These are phyloP conservation scores for Rhizophagus sp. DNA, from an alignment of 192 early-diverging fungal species.

Conservation along the genomic window DNA sequence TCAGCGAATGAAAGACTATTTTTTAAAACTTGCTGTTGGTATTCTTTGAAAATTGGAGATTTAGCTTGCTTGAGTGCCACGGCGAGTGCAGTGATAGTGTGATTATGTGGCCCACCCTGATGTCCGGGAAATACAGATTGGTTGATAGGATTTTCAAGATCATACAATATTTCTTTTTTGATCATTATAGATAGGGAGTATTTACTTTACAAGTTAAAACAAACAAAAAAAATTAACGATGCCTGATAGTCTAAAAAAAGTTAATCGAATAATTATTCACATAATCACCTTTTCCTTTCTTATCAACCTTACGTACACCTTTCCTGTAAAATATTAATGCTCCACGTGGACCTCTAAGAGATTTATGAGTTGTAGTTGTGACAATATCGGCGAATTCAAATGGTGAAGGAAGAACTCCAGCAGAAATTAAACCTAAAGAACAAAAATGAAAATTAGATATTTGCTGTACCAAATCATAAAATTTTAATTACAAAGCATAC, in stretches of 20 bases:
- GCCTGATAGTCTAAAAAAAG: not conserved
- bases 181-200: not conserved
- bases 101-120: conserved; percentile 99
- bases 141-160: conserved; percentile 95
- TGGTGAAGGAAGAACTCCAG: conserved; percentile 82
- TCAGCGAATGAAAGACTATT: conserved; percentile 91
- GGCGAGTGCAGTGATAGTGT: conserved; percentile 94
- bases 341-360: conserved; percentile 95
- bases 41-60: conserved; percentile 81
- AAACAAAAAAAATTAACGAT: conserved; percentile 7
- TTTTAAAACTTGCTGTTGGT: conserved; percentile 87
- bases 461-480: not conserved
- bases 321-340: conserved; percentile 99
- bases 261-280: not conserved
- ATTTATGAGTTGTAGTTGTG: conserved; percentile 99
- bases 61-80: conserved; percentile 94
- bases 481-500: conserved; percentile 31
- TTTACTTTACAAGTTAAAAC: not conserved
- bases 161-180: conserved; percentile 71
- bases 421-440: conserved; percentile 76
- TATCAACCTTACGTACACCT: conserved; percentile 82
- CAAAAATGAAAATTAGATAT: conserved; percentile 5
- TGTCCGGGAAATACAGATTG: conserved; percentile 97
- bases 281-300: conserved; percentile 80
- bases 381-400: conserved; percentile 96